Conservation (phyloP, 306 rosid genomes). For the Biancaea sappan region DNA sequence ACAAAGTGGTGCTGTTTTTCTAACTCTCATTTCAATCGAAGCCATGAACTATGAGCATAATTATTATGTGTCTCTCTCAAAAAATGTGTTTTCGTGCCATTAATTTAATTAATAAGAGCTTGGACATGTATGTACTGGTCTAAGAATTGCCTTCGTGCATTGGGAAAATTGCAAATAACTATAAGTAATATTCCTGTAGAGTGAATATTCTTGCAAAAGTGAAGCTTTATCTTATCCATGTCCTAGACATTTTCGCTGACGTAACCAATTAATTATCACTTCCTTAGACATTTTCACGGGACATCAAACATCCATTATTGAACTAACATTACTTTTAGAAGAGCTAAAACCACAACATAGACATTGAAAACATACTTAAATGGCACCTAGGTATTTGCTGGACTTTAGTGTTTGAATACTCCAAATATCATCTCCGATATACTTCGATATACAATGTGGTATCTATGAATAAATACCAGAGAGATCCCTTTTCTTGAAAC, state of each 20-base stretch:
- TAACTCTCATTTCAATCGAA: not conserved
- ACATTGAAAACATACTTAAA: too few relatives aligned
- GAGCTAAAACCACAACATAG: not conserved
- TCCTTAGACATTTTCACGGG: too few relatives aligned
- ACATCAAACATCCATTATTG: too few relatives aligned
- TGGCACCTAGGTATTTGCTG: not conserved
- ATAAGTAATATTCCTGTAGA: not conserved
- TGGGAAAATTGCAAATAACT: not conserved
- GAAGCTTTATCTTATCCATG: not conserved
- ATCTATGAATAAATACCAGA: not conserved
- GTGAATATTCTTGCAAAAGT: slow-evolving; percentile 40
- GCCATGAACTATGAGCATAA: too few relatives aligned
- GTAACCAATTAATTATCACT: not conserved
- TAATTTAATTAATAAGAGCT: not conserved
- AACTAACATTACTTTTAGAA: not conserved
- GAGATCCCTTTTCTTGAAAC: not conserved
- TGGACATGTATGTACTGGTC: not conserved
- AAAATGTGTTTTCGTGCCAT: too few relatives aligned
- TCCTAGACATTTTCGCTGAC: slow-evolving; percentile 17
- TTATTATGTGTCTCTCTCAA: too few relatives aligned
- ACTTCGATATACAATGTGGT: not conserved
- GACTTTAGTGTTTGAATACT: not conserved
- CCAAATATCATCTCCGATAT: not conserved
- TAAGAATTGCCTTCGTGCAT: not conserved
- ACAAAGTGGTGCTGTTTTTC: not conserved